phyloP scores from a whole-genome alignment of 2,329 filamentous ascomycete genomes.

The Colletotrichum tamarilloi region DNA sequence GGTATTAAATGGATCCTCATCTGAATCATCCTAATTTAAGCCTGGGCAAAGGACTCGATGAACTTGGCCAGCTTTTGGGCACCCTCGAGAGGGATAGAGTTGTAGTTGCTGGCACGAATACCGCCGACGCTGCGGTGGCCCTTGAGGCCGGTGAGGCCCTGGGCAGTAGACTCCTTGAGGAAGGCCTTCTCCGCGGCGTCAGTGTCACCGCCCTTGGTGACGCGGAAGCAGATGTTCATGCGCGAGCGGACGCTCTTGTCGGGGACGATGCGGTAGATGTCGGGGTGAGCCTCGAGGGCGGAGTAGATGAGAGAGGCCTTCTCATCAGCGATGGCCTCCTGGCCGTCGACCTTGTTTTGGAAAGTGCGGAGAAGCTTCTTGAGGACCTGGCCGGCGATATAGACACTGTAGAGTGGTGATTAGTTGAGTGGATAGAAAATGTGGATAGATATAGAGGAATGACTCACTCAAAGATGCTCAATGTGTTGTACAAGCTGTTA shows the following conservation, averaged over 20 bases:
- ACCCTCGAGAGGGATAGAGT: conserved; percentile 77
- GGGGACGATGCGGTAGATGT: conserved; percentile 82
- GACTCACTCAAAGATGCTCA: conserved; percentile 88
- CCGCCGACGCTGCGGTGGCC: conserved; percentile 90
- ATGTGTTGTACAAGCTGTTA: conserved; percentile 94
- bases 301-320: conserved; percentile 84
- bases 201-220: conserved; percentile 67
- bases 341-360: conserved; percentile 77
- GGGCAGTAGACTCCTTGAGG: conserved; percentile 75
- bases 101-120: conserved; percentile 90
- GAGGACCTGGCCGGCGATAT: conserved; percentile 89
- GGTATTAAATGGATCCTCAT: not conserved
- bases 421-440: not conserved
- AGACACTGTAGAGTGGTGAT: conserved; percentile 68
- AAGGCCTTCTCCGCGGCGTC: conserved; percentile 83
- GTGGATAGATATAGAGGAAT: not conserved
- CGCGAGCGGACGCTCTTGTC: conserved; percentile 80
- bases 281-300: conserved; percentile 78
- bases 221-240: conserved; percentile 96
- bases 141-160: conserved; percentile 82
- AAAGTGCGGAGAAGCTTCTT: conserved; percentile 75
- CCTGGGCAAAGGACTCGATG: conserved; percentile 64
- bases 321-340: conserved; percentile 76
- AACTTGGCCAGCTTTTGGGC: conserved; percentile 76
- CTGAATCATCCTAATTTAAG: conserved; percentile 35